Evolutionary conservation across 805 yeast genomes (phyloP), one percentile per base, ranked within the genome.

Genomic region (Suhomyces emberorum): DNA sequence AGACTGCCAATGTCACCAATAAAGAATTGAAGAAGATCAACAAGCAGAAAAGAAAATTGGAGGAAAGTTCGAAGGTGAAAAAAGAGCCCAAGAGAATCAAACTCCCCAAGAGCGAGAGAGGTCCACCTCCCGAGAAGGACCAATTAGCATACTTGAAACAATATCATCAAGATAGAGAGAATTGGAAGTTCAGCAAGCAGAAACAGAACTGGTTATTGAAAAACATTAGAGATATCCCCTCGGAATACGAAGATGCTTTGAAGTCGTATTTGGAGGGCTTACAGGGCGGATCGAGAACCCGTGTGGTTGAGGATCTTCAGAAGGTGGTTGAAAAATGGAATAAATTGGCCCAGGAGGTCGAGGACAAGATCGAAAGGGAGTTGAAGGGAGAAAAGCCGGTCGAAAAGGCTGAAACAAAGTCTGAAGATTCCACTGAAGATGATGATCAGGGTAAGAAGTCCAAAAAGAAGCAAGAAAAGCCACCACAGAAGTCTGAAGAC

Each of bases 121-220:
- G 69, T 1, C 81, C 87, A 1, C 84, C 88, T 1, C 88, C 88
- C 22, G 91, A 82, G 45, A 79, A 75, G 43, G 95, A 85, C 49
- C 93, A 85, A 55, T 65, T 81, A 23, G 75, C 64, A 0, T 85
- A 85, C 52, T 59, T 85, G 47, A 70, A 75, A 39, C 80, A 74
- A 36, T 86, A 70, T 50, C 54, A 62, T 3, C 69, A 71, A 9
- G 86, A 82, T 43, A 63, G 59, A 41, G 76, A 62, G 0, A 68
- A 72, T 40, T 86, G 95, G 95, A 86, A 86, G 64, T 86, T 86
- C 57, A 81, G 88, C 40, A 86, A 86, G 51, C 89, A 81, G 65
- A 85, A 86, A 46, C 95, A 86, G 59, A 85, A 85, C 53, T 86
- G 95, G 95, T 70, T 86, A 28, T 61, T 86, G 44, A 79, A 78